A percentile compares a stretch with the other conserved stretches of the same genome.
Evolutionary conservation across 1,284 basidiomycete genomes (phyloP).

Genomic region (Rhodotorula sp.): DNA sequence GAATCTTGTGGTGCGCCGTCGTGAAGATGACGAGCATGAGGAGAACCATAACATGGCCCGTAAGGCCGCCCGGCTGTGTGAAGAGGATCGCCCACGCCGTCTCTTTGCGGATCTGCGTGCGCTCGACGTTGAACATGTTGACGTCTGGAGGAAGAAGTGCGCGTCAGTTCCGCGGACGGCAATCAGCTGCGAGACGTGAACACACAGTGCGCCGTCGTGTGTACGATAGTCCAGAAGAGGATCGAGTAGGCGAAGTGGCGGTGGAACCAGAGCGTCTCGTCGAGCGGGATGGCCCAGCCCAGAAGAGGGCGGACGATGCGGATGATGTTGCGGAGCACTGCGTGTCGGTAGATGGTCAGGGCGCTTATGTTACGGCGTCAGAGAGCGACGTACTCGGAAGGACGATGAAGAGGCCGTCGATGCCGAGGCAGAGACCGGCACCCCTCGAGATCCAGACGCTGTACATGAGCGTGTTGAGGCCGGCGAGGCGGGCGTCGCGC

Average conservation of each 20-base stretch:
- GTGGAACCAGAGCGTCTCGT: slow-evolving; percentile 86
- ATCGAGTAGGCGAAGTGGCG: slow-evolving; percentile 79
- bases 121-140: slow-evolving; percentile 77
- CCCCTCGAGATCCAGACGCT: slow-evolving; percentile 85
- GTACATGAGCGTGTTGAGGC: slow-evolving; percentile 71
- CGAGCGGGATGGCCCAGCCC: slow-evolving; percentile 74
- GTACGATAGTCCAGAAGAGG: slow-evolving; percentile 70
- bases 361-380: no score
- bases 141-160: slow-evolving; percentile 55
- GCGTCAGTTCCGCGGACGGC: no score
- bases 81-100: slow-evolving; percentile 79
- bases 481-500: slow-evolving; percentile 56
- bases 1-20: slow-evolving; percentile 72
- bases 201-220: slow-evolving; percentile 75
- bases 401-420: slow-evolving; percentile 76
- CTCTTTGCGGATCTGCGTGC: slow-evolving; percentile 65
- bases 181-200: no score
- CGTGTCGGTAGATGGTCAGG: no score
- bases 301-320: slow-evolving; percentile 67
- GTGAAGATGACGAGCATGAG: slow-evolving; percentile 74
- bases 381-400: slow-evolving; percentile 59
- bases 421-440: slow-evolving; percentile 79
- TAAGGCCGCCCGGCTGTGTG: slow-evolving; percentile 68
- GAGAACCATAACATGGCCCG: slow-evolving; percentile 70
- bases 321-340: slow-evolving; percentile 76